Evolutionary conservation across 345 rosid species (phyloP).

Genomic region (Brassica carinata): DNA sequence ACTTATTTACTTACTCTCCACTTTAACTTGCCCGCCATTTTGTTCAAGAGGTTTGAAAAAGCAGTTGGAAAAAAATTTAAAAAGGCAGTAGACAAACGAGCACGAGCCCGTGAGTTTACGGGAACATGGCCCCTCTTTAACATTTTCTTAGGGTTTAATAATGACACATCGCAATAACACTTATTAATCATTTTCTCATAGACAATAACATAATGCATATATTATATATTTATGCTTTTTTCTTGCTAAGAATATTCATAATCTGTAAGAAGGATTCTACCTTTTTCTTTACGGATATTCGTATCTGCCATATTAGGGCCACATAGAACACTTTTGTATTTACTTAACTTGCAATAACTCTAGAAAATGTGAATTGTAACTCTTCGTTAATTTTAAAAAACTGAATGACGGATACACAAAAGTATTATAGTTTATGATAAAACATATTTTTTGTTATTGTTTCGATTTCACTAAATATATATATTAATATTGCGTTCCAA

Average conservation of each 20-base stretch:
- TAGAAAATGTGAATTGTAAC: no score
- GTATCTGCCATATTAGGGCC: not conserved
- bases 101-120: conserved; percentile 30
- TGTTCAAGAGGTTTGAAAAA: conserved; percentile 26
- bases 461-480: no score
- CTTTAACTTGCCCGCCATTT: conserved; percentile 35
- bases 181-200: conserved; percentile 8
- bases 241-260: no score
- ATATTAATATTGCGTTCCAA: no score
- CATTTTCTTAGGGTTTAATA: conserved; percentile 30
- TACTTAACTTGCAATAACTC: no score
- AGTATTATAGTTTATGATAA: no score
- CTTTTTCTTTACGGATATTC: not conserved
- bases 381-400: no score
- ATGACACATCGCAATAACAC: conserved; percentile 29
- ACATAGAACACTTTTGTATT: no score
- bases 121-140: conserved; percentile 27
- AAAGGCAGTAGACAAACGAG: conserved; percentile 21
- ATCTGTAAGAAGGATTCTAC: not conserved
- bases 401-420: no score
- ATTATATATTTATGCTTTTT: no score
- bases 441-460: no score
- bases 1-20: conserved; percentile 23
- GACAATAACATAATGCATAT: not conserved
- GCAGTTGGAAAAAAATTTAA: not conserved